Conservation (phyloP, 768 basidiomycete genomes). For the Boletus bicolor region DNA sequence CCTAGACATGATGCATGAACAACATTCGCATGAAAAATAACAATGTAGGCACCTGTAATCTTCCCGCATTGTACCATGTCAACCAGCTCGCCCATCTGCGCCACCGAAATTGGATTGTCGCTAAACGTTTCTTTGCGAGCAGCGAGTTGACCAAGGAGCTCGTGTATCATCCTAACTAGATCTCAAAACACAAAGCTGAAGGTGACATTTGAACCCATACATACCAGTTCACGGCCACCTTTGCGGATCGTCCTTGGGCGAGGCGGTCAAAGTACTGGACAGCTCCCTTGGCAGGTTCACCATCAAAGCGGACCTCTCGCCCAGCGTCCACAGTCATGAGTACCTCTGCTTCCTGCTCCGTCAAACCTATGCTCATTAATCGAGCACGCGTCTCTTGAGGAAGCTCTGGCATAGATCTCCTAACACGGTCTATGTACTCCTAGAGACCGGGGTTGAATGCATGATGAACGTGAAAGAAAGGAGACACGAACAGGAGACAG, state of each 20-base stretch:
- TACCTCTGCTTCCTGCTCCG: slow-evolving; percentile 66
- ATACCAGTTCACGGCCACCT: slow-evolving; percentile 82
- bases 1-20: slow-evolving; percentile 40
- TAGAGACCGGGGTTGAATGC: slow-evolving; percentile 29
- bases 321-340: slow-evolving; percentile 71
- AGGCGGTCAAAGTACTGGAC: slow-evolving; percentile 82
- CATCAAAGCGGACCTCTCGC: slow-evolving; percentile 61
- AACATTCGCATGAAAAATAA: not conserved
- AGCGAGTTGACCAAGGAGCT: slow-evolving; percentile 76
- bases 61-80: slow-evolving; percentile 63
- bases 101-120: slow-evolving; percentile 56
- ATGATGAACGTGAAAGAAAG: not conserved
- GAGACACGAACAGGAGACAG: slow-evolving; percentile 44
- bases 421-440: slow-evolving; percentile 59
- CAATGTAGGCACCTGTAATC: slow-evolving; percentile 58
- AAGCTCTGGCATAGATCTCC: slow-evolving; percentile 65
- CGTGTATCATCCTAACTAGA: slow-evolving; percentile 77
- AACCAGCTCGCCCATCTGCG: slow-evolving; percentile 73
- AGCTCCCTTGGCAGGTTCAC: slow-evolving; percentile 48
- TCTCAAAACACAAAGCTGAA: not conserved
- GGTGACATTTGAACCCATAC: slow-evolving; percentile 13
- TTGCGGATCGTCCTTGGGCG: slow-evolving; percentile 54
- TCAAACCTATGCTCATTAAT: slow-evolving; percentile 53
- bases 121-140: slow-evolving; percentile 52
- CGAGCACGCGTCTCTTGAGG: slow-evolving; percentile 61